Evolutionary conservation across 108 stramenopile species (phyloP), one percentile per base, ranked within the genome.

Genomic region (Pseudonitzschia delicatissima): DNA sequence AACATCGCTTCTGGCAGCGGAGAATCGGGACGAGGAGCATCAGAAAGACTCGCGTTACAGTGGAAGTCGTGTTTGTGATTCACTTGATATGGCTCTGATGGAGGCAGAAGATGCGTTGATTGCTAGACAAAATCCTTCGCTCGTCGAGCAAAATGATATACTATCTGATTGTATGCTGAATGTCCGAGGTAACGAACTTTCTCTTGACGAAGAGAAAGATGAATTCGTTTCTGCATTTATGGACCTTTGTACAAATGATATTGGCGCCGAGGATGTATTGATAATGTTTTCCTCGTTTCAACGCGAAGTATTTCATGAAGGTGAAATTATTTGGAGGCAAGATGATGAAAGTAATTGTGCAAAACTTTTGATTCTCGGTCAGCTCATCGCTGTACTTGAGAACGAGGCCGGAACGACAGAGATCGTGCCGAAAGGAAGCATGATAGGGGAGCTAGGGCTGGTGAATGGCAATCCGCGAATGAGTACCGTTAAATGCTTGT

Each of bases 101-200:
- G 84, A 74, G 64, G 85, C 84, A 0, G 88, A 87, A 65, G 81
- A 90, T 68, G 77, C 78, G 21, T 53, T 90, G 35, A 74, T 87
- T 59, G 77, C 82, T 11, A 26, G 74, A 18, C 58, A 59, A 42
- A 71, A 83, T 29, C 67, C 77, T 9, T 57, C 47, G 12, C 51
- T 86, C 13, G 39, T 89, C 32, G 69, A 73, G 26, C 42, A 59
- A 3, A 47, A 72, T 37, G 59, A 50, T 31, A 37, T 49, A 26
- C 58, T 37, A 9, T 36, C 33, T 20, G 18, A 33, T 11, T 62
- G 40, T 12, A 36, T 44, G 20, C 4, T 36, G 13, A 21, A 29
- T 6, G 2, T 26, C 18, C 29, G 34, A n/a, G 40, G 20, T 11
- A n/a, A 23, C 21, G 15, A 9, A 18, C 39, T 61, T 9, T 40